A percentile compares a stretch with the other conserved stretches of the same genome.
Evolutionary conservation across 257 asterid species (phyloP).

Genomic region (Solanum ossicruentum): DNA sequence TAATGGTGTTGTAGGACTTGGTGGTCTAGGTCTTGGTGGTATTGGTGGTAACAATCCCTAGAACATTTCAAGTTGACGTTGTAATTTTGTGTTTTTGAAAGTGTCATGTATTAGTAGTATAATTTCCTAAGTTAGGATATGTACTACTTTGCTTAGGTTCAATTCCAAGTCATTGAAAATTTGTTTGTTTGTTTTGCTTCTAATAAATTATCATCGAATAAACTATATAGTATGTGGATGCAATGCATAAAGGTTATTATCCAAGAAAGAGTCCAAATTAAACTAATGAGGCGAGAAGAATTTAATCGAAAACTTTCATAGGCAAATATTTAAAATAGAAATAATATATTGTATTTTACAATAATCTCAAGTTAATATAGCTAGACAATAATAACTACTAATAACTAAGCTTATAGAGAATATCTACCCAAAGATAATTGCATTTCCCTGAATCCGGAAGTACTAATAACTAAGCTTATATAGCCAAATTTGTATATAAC

Average conservation of each 20-base stretch:
- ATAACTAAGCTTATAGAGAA: neutral
- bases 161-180: neutral
- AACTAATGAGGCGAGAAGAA: neutral
- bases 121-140: neutral
- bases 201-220: neutral
- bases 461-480: neutral
- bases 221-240: neutral
- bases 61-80: neutral
- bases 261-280: neutral
- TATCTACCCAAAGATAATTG: too few species aligned
- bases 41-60: slow-evolving; percentile 11
- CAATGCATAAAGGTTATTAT: neutral
- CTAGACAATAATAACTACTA: too few species aligned
- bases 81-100: neutral
- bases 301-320: neutral
- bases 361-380: neutral
- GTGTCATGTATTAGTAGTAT: neutral
- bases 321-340: neutral
- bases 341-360: neutral
- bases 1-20: neutral
- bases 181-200: neutral
- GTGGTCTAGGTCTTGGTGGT: slow-evolving; percentile 14
- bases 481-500: too few species aligned
- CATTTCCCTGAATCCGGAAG: too few species aligned
- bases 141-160: neutral